A percentile compares a stretch with the other conserved stretches of the same genome.
Evolutionary conservation across 768 basidiomycete genomes (phyloP).

Genomic region (Tephrocybe sp.): DNA sequence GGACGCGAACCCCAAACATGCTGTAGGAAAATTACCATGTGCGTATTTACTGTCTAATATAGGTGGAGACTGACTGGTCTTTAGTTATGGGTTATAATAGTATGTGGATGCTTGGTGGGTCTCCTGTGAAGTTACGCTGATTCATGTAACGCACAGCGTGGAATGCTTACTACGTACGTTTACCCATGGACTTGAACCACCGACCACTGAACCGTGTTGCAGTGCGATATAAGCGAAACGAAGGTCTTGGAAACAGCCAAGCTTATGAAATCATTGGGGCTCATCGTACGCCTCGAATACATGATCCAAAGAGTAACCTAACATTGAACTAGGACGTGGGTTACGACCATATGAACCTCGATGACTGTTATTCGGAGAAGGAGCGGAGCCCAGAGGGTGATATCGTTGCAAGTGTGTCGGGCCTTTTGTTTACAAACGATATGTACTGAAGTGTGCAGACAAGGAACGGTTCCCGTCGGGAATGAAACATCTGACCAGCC

Average conservation of each 20-base stretch:
- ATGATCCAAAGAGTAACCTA: not conserved
- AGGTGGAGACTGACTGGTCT: not conserved
- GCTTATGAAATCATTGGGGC: conserved; percentile 46
- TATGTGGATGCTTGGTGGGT: conserved; percentile 29
- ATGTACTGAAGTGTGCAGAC: not conserved
- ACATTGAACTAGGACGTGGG: conserved; percentile 46
- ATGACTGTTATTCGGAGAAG: conserved; percentile 67
- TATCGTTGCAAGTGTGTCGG: conserved; percentile 48
- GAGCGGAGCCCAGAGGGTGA: conserved; percentile 49
- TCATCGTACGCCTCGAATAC: conserved; percentile 34
- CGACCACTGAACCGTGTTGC: not conserved
- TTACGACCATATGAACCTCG: conserved; percentile 61
- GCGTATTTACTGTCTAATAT: not conserved
- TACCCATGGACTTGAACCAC: not conserved
- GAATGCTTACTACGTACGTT: conserved; percentile 64
- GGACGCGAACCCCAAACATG: not conserved
- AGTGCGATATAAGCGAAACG: conserved; percentile 64
- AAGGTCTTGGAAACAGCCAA: conserved; percentile 51
- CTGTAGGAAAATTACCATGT: conserved; percentile 8
- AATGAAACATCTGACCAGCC: conserved; percentile 54
- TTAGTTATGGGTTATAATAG: conserved; percentile 68
- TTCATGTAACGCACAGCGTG: conserved; percentile 42
- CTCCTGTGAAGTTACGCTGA: not conserved
- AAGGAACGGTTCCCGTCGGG: conserved; percentile 51
- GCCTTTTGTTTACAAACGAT: not conserved